Evolutionary conservation across 2,329 filamentous ascomycete genomes (phyloP).

Genomic region (Epichloe typhina): DNA sequence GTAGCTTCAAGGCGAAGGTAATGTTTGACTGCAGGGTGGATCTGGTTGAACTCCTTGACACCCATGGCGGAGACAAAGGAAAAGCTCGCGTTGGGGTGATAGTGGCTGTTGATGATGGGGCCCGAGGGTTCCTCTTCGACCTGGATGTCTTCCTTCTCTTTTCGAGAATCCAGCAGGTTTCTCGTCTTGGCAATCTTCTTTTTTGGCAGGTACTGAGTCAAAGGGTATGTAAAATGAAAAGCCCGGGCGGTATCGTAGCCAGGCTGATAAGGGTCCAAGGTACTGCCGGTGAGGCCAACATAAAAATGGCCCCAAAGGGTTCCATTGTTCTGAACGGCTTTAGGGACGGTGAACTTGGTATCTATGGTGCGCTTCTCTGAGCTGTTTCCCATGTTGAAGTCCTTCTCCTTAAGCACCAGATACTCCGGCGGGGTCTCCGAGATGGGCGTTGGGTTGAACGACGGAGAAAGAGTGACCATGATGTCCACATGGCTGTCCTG

Average conservation of each 20-base stretch:
- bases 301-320: constrained; percentile 95
- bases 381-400: constrained; percentile 66
- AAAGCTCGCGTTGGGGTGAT: constrained; percentile 88
- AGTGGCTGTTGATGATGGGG: constrained; percentile 71
- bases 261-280: constrained; percentile 60
- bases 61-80: constrained; percentile 75
- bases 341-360: constrained; percentile 64
- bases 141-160: constrained; percentile 34
- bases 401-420: constrained; percentile 66
- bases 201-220: constrained; percentile 86
- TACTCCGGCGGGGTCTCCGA: constrained; percentile 51
- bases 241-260: constrained; percentile 64
- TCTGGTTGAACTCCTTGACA: constrained; percentile 47
- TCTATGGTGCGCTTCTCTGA: constrained; percentile 67
- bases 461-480: constrained; percentile 69
- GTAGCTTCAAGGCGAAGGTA: constrained; percentile 69
- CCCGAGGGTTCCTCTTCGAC: constrained; percentile 38
- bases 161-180: constrained; percentile 57
- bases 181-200: constrained; percentile 83
- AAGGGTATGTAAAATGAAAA: constrained; percentile 69
- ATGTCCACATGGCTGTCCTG: constrained; percentile 68
- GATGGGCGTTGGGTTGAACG: constrained; percentile 54
- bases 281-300: constrained; percentile 60
- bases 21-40: constrained; percentile 63
- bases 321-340: constrained; percentile 74